Evolutionary conservation across 208 protist species (phyloP).

Genomic region (Crithidia thermophila): DNA sequence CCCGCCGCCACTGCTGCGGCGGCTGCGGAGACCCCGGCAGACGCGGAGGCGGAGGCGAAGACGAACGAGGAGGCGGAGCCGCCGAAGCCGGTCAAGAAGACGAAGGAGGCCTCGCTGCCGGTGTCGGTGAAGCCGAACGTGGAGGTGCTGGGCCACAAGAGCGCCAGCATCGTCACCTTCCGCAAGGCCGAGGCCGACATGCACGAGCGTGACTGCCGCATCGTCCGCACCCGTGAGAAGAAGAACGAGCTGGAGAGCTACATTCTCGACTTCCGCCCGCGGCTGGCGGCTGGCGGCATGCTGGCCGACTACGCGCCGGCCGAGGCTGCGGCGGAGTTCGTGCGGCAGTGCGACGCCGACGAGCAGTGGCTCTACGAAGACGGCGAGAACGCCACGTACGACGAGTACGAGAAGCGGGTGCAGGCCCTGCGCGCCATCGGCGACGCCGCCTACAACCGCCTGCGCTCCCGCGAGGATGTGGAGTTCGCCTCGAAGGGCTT

Average conservation of each 20-base stretch:
- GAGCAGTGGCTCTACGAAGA: constrained; percentile 93
- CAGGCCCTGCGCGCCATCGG: constrained; percentile 77
- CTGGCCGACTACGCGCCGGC: constrained; percentile 68
- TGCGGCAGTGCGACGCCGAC: constrained; percentile 65
- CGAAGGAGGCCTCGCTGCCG: constrained; percentile 46
- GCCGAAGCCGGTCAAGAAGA: constrained; percentile 28
- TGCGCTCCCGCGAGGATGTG: constrained; percentile 64
- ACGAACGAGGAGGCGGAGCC: constrained; percentile 30
- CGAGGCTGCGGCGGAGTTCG: constrained; percentile 55
- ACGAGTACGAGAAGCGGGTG: constrained; percentile 74
- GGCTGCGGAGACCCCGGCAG: constrained; percentile 20
- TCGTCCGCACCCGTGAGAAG: constrained; percentile 77
- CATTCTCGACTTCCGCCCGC: constrained; percentile 85
- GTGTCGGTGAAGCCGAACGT: constrained; percentile 62
- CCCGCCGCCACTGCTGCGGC: constrained; percentile 5
- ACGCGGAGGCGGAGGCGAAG: constrained; percentile 30
- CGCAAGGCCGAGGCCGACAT: constrained; percentile 77
- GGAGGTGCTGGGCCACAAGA: constrained; percentile 55
- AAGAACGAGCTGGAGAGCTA: constrained; percentile 94
- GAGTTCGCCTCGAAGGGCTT: constrained; percentile 60
- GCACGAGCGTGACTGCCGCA: constrained; percentile 64
- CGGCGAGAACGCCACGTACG: constrained; percentile 69
- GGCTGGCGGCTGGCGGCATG: constrained; percentile 62
- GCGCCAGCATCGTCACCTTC: constrained; percentile 54
- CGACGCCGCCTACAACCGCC: constrained; percentile 67